These are phyloP conservation scores for Lentinus tigrinus DNA, from an alignment of 768 basidiomycete genomes.

Conservation along the genomic window DNA sequence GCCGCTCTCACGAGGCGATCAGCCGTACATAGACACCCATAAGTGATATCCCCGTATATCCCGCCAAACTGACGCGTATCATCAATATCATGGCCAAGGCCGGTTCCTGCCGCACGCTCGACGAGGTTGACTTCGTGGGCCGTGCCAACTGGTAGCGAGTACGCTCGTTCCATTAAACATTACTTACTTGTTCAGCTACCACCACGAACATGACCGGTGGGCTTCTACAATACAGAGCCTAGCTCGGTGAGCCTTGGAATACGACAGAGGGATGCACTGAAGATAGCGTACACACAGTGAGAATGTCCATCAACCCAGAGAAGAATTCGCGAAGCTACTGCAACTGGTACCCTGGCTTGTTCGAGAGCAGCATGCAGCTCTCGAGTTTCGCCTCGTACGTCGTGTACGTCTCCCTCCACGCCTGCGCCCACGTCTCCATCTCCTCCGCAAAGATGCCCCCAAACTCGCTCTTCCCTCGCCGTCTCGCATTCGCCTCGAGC, in stretches of 20 bases:
- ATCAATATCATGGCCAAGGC: neutral
- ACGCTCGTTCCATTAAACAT: too few relatives aligned
- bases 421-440: slow-evolving; percentile 34
- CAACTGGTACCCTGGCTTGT: neutral
- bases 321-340: neutral
- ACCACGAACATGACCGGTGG: too few relatives aligned
- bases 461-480: slow-evolving; percentile 16
- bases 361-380: slow-evolving; percentile 11
- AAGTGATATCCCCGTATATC: too few relatives aligned
- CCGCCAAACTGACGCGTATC: neutral
- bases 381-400: slow-evolving; percentile 7
- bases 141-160: too few relatives aligned
- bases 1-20: neutral
- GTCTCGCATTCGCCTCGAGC: slow-evolving; percentile 23
- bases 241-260: too few relatives aligned
- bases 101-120: too few relatives aligned
- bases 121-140: too few relatives aligned
- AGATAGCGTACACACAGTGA: neutral
- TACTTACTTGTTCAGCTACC: too few relatives aligned
- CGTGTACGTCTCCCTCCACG: slow-evolving; percentile 29
- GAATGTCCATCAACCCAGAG: neutral
- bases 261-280: too few relatives aligned
- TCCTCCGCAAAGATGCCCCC: slow-evolving; percentile 33
- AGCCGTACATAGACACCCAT: neutral
- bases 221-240: too few relatives aligned